phyloP scores from a whole-genome alignment of 768 basidiomycete genomes.

The Rossbeevera mucosa region DNA sequence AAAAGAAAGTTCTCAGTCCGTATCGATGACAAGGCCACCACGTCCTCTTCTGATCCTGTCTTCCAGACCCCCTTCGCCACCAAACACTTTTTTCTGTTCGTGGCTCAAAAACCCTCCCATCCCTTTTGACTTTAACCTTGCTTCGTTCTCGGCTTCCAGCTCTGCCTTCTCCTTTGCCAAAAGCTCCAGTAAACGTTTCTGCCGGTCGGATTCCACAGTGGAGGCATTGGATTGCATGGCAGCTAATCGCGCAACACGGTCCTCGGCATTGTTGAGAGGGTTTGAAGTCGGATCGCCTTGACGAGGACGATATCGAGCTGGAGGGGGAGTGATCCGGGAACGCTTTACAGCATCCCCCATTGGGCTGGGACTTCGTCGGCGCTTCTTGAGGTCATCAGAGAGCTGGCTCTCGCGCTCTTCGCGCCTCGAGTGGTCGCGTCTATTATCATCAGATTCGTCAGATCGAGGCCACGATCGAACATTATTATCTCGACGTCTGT shows the following conservation, averaged over 20 bases:
- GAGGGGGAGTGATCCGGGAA: slow-evolving; percentile 42
- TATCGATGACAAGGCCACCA: slow-evolving; percentile 64
- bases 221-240: slow-evolving; percentile 80
- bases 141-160: slow-evolving; percentile 63
- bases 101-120: slow-evolving; percentile 77
- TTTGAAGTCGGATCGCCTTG: slow-evolving; percentile 11
- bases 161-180: slow-evolving; percentile 78
- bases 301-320: slow-evolving; percentile 20
- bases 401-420: slow-evolving; percentile 20
- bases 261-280: slow-evolving; percentile 34
- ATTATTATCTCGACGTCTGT: slow-evolving; percentile 14
- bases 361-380: slow-evolving; percentile 36
- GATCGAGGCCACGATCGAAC: slow-evolving; percentile 46
- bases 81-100: slow-evolving; percentile 83
- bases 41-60: slow-evolving; percentile 72
- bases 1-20: slow-evolving; percentile 18
- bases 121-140: slow-evolving; percentile 66
- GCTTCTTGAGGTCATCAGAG: slow-evolving; percentile 35
- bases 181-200: slow-evolving; percentile 62
- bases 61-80: slow-evolving; percentile 71
- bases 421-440: slow-evolving; percentile 26
- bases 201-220: slow-evolving; percentile 62
- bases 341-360: slow-evolving; percentile 40
- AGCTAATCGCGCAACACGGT: slow-evolving; percentile 81
- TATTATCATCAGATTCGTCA: slow-evolving; percentile 48